Conservation (phyloP, 192 early-diverging fungal species). For the Linnemannia zychae region DNA sequence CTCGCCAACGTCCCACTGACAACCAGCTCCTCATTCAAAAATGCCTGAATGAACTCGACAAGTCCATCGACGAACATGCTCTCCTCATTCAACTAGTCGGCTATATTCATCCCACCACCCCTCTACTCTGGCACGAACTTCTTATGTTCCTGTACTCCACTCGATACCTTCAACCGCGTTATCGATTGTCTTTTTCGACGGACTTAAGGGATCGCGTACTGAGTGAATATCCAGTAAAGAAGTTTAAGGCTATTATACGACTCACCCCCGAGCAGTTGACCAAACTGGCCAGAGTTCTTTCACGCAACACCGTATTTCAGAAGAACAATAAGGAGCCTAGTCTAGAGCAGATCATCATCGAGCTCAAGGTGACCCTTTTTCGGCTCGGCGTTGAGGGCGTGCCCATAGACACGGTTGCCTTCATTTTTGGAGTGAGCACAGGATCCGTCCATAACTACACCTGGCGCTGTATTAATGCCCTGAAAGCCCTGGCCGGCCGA, state of each 20-base stretch:
- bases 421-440: neutral
- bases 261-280: neutral
- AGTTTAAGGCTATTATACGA: neutral
- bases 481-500: neutral
- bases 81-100: too few species aligned
- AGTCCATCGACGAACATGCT: too few species aligned
- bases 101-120: neutral
- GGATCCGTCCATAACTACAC: constrained; percentile 4
- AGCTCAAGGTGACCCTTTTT: constrained; percentile 8
- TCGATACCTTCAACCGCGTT: constrained; percentile 4
- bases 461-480: constrained; percentile 10
- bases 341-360: neutral
- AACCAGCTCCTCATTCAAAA: too few species aligned
- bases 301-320: neutral
- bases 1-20: too few species aligned
- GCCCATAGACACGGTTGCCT: neutral
- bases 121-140: neutral
- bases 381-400: neutral
- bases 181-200: constrained; percentile 2
- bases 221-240: neutral
- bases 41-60: too few species aligned
- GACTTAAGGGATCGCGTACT: neutral
- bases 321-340: neutral
- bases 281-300: neutral
- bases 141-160: neutral